phyloP scores from a whole-genome alignment of 768 basidiomycete genomes.

The Boletus rubropictus region DNA sequence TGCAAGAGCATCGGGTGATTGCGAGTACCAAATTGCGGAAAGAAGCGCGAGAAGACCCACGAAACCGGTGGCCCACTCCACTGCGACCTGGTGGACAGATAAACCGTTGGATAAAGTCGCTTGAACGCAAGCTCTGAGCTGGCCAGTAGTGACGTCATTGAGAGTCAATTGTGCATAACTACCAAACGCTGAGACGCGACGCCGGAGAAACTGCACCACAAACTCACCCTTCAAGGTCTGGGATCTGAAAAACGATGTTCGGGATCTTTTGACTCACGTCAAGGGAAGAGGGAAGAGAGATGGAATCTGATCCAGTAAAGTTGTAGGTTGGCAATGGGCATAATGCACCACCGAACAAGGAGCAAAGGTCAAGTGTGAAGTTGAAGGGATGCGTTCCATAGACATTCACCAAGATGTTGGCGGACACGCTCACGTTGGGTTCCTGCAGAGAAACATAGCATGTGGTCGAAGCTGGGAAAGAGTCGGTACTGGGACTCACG shows the following conservation, averaged over 20 bases:
- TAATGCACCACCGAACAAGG: slow-evolving; percentile 66
- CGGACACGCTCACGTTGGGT: slow-evolving; percentile 73
- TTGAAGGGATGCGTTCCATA: slow-evolving; percentile 84
- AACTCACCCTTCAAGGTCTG: slow-evolving; percentile 74
- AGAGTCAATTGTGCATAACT: slow-evolving; percentile 72
- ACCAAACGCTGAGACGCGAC: slow-evolving; percentile 3
- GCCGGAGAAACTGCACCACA: neutral
- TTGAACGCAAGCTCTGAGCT: slow-evolving; percentile 84
- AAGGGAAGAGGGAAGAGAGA: slow-evolving; percentile 57
- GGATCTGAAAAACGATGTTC: slow-evolving; percentile 75
- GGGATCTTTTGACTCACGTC: slow-evolving; percentile 59
- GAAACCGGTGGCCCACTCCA: slow-evolving; percentile 72
- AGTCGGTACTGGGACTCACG: slow-evolving; percentile 42
- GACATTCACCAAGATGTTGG: slow-evolving; percentile 77
- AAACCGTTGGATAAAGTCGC: slow-evolving; percentile 89
- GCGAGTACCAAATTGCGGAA: slow-evolving; percentile 52
- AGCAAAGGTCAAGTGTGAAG: slow-evolving; percentile 81
- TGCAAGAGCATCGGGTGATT: slow-evolving; percentile 49
- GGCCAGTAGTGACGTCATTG: slow-evolving; percentile 59
- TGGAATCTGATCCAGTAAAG: slow-evolving; percentile 75
- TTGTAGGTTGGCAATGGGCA: slow-evolving; percentile 82
- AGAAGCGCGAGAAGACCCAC: slow-evolving; percentile 56
- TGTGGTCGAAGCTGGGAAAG: slow-evolving; percentile 6
- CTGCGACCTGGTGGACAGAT: slow-evolving; percentile 68
- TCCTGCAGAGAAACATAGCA: slow-evolving; percentile 38